Evolutionary conservation across 108 stramenopile genomes (phyloP).

Genomic region (Skeletonema menzelii): DNA sequence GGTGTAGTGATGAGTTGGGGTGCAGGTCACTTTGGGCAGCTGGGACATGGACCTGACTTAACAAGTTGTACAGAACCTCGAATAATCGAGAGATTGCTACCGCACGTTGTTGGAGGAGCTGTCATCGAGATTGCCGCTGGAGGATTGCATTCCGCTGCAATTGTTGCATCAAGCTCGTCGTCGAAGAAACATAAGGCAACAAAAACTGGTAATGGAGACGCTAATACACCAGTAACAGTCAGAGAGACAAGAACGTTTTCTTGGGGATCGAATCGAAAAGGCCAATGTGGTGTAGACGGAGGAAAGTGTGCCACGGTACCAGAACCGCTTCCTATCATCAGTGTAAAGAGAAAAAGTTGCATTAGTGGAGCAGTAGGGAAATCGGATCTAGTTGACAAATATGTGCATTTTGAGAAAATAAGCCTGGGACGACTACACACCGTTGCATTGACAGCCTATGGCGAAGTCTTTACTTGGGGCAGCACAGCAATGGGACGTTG

Average conservation of each 20-base stretch:
- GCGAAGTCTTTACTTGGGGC: constrained; percentile 83
- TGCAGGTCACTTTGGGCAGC: constrained; percentile 88
- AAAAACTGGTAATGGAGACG: neutral
- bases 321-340: constrained; percentile 38
- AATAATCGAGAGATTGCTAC: constrained; percentile 63
- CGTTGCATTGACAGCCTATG: constrained; percentile 63
- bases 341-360: constrained; percentile 25
- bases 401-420: constrained; percentile 58
- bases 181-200: neutral
- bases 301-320: constrained; percentile 57
- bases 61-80: constrained; percentile 48
- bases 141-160: constrained; percentile 78
- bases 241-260: constrained; percentile 58
- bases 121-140: constrained; percentile 64
- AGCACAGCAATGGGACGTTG: constrained; percentile 74
- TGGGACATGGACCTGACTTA: constrained; percentile 65
- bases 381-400: constrained; percentile 19
- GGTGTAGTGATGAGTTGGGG: constrained; percentile 79
- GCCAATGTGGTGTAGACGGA: constrained; percentile 64
- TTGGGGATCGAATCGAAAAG: constrained; percentile 82
- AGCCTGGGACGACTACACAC: constrained; percentile 70
- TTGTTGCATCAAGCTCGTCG: constrained; percentile 35
- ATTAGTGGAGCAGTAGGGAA: neutral
- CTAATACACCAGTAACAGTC: neutral
- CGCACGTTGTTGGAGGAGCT: constrained; percentile 56